Evolutionary conservation across 1,284 basidiomycete species (phyloP), one percentile per base, ranked within the genome.

Genomic region (Pseudozyma sp.): DNA sequence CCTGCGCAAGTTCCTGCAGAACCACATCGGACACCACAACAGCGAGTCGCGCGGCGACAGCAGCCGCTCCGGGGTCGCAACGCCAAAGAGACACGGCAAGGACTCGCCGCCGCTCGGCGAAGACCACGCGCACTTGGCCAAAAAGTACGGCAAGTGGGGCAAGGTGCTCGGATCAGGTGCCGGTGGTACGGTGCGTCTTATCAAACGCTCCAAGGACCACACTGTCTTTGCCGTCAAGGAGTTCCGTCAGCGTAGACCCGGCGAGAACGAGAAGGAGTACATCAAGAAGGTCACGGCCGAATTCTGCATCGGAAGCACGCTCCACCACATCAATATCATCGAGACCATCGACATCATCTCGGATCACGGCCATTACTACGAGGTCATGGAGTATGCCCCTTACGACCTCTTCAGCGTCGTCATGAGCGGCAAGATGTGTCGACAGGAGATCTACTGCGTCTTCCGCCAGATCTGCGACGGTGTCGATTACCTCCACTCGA

Each of bases 131-230:
- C 94, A 97, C 83, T 87, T 99, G 63, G 88, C 92, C 46, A 98
- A 99, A 87, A 98, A 98, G 88, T 99, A 99, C 81, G 97, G 97
- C 74, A 99, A 99, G 85, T 98, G 96, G 93, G 97, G 96, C 54
- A 91, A 93, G 61, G 90, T 96, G 13, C 89, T 99, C 13, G 97
- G 97, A 14, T 93, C 92, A 11, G 97, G 97, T 47, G 97, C 97
- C 1, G 97, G 97, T 40, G 97, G 97, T 33, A 99, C 97, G 0
- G 97, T 99, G 43, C 90, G 97, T 46, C 88, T 99, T 70, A 97
- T 99, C 86, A 96, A 95, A 87, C 91, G 91, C 16, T 77, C 77
- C 59, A 85, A 85, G 59, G 85, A 86, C 60, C 82, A 85, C 57
- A 88, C 88, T 49, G 91, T 94, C 49, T 99, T 92, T 85, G 97